Evolutionary conservation across 2,329 filamentous ascomycete species (phyloP).

Genomic region (Neospermospora avenae): DNA sequence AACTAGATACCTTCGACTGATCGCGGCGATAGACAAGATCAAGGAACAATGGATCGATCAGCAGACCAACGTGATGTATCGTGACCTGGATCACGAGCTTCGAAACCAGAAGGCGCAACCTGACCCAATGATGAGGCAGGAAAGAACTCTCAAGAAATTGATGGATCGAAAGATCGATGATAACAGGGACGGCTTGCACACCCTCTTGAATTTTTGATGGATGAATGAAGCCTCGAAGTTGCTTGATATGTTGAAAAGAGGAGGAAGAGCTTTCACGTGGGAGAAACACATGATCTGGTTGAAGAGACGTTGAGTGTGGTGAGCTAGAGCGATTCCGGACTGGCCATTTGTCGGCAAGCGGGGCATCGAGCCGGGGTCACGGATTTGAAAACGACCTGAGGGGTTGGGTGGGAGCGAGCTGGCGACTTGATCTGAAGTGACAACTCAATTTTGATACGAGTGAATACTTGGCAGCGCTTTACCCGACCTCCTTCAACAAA

Average conservation of each 20-base stretch:
- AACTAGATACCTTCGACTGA: slow-evolving; percentile 9
- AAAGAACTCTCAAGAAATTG: slow-evolving; percentile 7
- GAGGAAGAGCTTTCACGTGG: slow-evolving; percentile 15
- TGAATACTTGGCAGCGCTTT: no score
- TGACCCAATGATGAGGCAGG: slow-evolving; percentile 9
- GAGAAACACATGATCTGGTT: slow-evolving; percentile 2
- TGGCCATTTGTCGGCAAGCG: background rate
- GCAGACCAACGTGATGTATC: slow-evolving; percentile 19
- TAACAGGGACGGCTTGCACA: slow-evolving; percentile 20
- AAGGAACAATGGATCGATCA: slow-evolving; percentile 12
- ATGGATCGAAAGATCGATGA: slow-evolving; percentile 1
- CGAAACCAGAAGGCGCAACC: slow-evolving; percentile 7
- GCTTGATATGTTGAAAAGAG: slow-evolving; percentile 12
- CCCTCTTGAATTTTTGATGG: slow-evolving; percentile 16
- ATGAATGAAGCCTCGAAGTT: background rate
- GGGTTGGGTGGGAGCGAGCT: no score
- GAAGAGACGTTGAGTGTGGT: slow-evolving; percentile 2
- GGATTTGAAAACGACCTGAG: no score
- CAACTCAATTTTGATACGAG: no score
- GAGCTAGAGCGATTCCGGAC: background rate
- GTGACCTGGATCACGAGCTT: slow-evolving; percentile 30
- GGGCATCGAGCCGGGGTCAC: background rate
- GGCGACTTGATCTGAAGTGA: no score
- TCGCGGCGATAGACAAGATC: slow-evolving; percentile 1
- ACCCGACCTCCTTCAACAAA: no score